phyloP scores from a whole-genome alignment of 768 basidiomycete genomes.

The Amanita rubescens region DNA sequence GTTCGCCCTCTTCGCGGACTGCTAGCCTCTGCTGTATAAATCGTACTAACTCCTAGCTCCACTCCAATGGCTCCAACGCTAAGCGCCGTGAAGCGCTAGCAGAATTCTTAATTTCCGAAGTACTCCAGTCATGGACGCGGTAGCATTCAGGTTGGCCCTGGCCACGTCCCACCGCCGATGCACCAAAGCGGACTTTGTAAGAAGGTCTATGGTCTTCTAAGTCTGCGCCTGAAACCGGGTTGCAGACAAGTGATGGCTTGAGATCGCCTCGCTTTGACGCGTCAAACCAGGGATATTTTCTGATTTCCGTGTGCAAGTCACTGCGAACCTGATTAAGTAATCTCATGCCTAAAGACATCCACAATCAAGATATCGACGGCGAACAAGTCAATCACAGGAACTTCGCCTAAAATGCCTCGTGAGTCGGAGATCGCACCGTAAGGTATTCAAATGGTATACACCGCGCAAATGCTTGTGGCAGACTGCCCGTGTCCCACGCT shows the following conservation, averaged over 20 bases:
- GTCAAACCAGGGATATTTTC: background rate
- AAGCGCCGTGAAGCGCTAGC: background rate
- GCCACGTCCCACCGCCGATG: background rate
- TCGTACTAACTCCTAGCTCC: background rate
- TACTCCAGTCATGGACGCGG: background rate
- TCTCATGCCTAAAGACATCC: background rate
- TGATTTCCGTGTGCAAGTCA: background rate
- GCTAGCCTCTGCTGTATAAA: background rate
- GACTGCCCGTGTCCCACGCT: background rate
- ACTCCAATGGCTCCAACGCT: background rate
- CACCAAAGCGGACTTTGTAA: background rate
- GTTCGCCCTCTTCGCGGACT: background rate
- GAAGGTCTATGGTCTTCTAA: background rate
- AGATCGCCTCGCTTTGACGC: background rate
- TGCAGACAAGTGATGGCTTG: background rate
- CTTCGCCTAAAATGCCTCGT: background rate
- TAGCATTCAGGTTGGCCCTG: background rate
- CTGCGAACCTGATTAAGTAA: background rate
- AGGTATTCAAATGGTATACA: background rate
- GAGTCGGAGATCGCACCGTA: background rate
- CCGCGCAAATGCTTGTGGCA: background rate
- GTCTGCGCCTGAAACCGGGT: background rate
- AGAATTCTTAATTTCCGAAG: background rate
- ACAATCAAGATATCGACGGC: background rate
- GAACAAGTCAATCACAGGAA: background rate